phyloP scores from a whole-genome alignment of 495 filamentous ascomycete genomes.

The Stereocaulon alpinum region DNA sequence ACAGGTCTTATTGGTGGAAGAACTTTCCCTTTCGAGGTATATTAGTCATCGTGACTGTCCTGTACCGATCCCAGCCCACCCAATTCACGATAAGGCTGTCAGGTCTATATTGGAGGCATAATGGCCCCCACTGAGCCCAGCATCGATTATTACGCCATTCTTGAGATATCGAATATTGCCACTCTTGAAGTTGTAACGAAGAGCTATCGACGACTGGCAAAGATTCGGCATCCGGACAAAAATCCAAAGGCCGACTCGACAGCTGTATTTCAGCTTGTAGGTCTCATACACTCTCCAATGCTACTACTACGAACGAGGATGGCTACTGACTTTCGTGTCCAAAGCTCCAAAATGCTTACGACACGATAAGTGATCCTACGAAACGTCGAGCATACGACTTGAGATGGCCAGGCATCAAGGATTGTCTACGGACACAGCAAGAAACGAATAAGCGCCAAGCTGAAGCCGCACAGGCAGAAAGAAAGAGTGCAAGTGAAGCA shows the following conservation, averaged over 20 bases:
- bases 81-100: neutral
- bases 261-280: slow-evolving; percentile 11
- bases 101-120: neutral
- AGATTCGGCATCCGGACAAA: slow-evolving; percentile 10
- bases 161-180: slow-evolving; percentile 26
- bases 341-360: slow-evolving; percentile 28
- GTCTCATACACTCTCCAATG: neutral
- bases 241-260: slow-evolving; percentile 4
- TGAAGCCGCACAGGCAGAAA: neutral
- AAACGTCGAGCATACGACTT: slow-evolving; percentile 1
- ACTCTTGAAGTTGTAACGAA: slow-evolving; percentile 22
- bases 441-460: neutral
- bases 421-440: neutral
- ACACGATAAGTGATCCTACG: slow-evolving; percentile 24
- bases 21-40: neutral
- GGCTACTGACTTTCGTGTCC: neutral
- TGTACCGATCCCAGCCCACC: neutral
- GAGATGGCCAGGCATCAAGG: neutral
- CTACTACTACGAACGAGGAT: slow-evolving; percentile 3
- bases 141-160: slow-evolving; percentile 29
- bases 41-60: neutral
- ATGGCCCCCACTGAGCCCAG: slow-evolving; percentile 26
- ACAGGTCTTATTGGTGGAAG: neutral
- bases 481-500: neutral
- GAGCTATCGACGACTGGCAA: slow-evolving; percentile 15